Base-by-base conservation (phyloP, 2,329 filamentous ascomycete species). In the Aspergillus japonicus region DNA sequence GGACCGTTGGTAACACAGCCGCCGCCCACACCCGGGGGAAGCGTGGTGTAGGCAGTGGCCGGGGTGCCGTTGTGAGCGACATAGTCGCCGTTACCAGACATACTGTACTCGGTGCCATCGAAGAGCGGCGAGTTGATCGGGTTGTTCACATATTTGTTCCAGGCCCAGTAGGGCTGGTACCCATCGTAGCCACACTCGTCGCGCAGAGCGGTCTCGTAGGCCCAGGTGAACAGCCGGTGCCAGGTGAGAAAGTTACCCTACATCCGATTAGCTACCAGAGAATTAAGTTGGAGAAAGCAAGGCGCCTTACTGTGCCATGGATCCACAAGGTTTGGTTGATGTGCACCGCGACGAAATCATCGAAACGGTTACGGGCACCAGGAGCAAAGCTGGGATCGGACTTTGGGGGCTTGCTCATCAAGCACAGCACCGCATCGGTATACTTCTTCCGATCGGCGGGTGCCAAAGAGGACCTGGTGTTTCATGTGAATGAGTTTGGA, bases 331-430 rank as follows among this genome's bases (percentile, higher is more conserved):
- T 82, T 61, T 80, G 75, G 56, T 81, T 78, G 58, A 85, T 77
- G 60, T 85, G 82, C 0, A 76, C 73, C 5, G 77, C 80, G 5
- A 82, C 73, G 48, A 79, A 84, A 60, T 85, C 82, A 64, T 85
- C 82, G 59, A 78, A 83, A n/a, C 58, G 81, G 61, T 73, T 78
- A 58, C 72, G 74, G 2, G 77, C 80, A 2, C 82, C 82, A 0
- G 80, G 71, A 0, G 75, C 77, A 12, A 73, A 68, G 0, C 68
- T 63, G 0, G 69, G 56, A 31, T 60, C 57, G 6, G 55, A 53
- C 51, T 59, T 33, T 16, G 62, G 57, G 16, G 62, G 62, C 39
- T 47, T 56, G 12, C 47, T 23, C 7, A 57, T 0, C 19, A 83
- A 66, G 56, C 82, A 83, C 47, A 78, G 70, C 52, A 81, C 76